phyloP scores from a whole-genome alignment of 2,329 filamentous ascomycete species.

The Bisporella sp. region DNA sequence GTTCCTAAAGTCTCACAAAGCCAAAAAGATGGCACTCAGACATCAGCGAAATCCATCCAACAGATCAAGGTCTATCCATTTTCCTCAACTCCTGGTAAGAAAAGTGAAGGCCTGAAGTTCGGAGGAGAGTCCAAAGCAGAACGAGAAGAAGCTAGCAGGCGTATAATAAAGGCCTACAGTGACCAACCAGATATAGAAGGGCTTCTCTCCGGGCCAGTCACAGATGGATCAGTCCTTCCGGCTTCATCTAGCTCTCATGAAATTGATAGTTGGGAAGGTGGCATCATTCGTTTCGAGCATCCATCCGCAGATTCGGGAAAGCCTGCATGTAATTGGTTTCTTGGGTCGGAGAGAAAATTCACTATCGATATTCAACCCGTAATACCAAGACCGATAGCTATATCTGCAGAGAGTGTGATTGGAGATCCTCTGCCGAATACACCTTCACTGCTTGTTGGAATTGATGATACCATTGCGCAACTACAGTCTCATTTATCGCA shows the following conservation, averaged over 20 bases:
- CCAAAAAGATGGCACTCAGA: conserved; percentile 41
- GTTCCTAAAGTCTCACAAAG: conserved; percentile 12
- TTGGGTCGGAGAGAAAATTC: conserved; percentile 69
- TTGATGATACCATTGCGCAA: conserved; percentile 68
- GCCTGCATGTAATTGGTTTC: conserved; percentile 58
- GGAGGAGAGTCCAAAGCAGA: conserved; percentile 82
- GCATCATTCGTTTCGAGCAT: conserved; percentile 72
- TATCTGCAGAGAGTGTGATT: conserved; percentile 36
- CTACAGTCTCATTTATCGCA: conserved; percentile 72
- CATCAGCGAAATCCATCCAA: conserved; percentile 46
- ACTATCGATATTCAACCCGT: conserved; percentile 70
- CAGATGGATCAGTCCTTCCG: conserved; percentile 76
- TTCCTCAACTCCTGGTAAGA: conserved; percentile 45
- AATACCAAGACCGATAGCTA: conserved; percentile 57
- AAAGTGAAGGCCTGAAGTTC: conserved; percentile 67
- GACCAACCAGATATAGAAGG: conserved; percentile 46
- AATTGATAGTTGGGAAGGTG: conserved; percentile 69
- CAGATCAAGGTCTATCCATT: conserved; percentile 79
- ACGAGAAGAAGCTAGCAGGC: conserved; percentile 67
- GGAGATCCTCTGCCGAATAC: conserved; percentile 49
- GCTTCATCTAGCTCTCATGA: conserved; percentile 44
- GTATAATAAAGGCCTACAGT: conserved; percentile 66
- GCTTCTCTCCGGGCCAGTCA: conserved; percentile 76
- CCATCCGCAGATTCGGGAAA: conserved; percentile 39
- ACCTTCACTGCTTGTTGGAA: conserved; percentile 66